These are phyloP conservation scores for Sphaerobolus stellatus DNA, from an alignment of 1,284 basidiomycete species.

Conservation along the genomic window DNA sequence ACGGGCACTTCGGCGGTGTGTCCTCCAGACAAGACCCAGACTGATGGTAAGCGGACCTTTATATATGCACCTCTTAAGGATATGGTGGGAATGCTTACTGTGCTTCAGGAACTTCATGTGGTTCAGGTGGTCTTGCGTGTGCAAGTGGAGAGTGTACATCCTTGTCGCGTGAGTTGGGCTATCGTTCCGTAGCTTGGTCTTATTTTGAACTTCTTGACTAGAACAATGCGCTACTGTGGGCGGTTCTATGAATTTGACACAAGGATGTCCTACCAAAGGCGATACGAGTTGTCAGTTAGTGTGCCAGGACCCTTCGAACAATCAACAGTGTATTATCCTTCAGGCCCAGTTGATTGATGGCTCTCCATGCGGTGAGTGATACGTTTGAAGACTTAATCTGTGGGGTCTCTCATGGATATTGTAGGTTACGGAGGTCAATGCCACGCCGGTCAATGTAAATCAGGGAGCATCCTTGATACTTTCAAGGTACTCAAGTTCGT, in stretches of 20 bases:
- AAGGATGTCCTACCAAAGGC: conserved; percentile 64
- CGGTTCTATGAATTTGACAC: conserved; percentile 61
- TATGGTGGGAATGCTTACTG: too few relatives aligned
- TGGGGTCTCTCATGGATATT: not conserved
- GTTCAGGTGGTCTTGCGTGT: conserved; percentile 69
- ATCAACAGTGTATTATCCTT: conserved; percentile 70
- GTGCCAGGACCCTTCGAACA: conserved; percentile 69
- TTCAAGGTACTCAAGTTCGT: conserved; percentile 57
- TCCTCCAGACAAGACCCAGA: conserved; percentile 63
- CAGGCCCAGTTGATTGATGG: conserved; percentile 80
- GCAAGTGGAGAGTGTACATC: conserved; percentile 85
- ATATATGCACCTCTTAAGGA: conserved; percentile 10
- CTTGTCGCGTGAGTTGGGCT: conserved; percentile 56
- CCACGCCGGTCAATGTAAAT: conserved; percentile 60
- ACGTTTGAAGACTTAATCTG: not conserved
- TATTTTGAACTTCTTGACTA: conserved; percentile 26
- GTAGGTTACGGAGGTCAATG: conserved; percentile 75
- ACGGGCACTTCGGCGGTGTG: conserved; percentile 74
- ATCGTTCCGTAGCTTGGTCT: conserved; percentile 6
- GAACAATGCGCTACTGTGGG: conserved; percentile 81
- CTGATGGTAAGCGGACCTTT: conserved; percentile 75
- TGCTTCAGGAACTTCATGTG: conserved; percentile 69
- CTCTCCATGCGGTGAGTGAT: conserved; percentile 72
- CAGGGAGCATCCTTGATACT: conserved; percentile 62
- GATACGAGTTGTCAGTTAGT: conserved; percentile 76